These are phyloP conservation scores for Lathyrus oleraceus DNA, from an alignment of 306 rosid genomes.

Conservation along the genomic window DNA sequence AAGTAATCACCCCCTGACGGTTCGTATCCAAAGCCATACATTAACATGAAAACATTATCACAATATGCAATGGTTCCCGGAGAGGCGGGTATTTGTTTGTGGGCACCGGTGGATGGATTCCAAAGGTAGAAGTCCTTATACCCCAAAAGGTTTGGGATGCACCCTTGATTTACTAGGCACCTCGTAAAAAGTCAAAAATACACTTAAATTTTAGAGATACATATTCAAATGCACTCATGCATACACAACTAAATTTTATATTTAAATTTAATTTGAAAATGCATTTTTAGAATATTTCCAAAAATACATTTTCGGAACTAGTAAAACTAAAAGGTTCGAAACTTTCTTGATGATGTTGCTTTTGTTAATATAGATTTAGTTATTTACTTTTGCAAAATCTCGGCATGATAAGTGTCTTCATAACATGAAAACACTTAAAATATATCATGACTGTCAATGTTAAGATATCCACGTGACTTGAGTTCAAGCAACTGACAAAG, in stretches of 20 bases:
- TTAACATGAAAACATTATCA: too few species aligned
- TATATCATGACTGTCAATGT: constrained; percentile 3
- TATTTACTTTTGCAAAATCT: constrained; percentile 16
- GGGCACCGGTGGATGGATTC: constrained; percentile 17
- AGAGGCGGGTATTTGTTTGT: not conserved
- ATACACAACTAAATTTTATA: too few species aligned
- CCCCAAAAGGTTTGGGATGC: too few species aligned
- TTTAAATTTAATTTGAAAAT: too few species aligned
- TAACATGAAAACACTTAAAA: constrained; percentile 4
- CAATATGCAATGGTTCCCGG: not conserved
- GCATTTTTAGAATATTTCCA: too few species aligned
- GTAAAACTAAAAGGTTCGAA: too few species aligned
- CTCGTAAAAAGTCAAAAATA: too few species aligned
- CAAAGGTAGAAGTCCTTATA: not conserved
- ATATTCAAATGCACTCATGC: too few species aligned
- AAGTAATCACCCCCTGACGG: constrained; percentile 1
- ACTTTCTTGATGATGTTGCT: constrained; percentile 13
- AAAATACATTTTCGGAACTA: too few species aligned
- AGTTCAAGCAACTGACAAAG: not conserved
- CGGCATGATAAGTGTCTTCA: not conserved
- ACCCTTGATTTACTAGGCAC: too few species aligned
- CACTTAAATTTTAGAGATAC: too few species aligned
- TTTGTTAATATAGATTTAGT: not conserved
- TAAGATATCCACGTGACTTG: not conserved
- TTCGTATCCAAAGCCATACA: constrained; percentile 5